Conservation (phyloP, 768 basidiomycete genomes). For the Mycena sanguinolenta region DNA sequence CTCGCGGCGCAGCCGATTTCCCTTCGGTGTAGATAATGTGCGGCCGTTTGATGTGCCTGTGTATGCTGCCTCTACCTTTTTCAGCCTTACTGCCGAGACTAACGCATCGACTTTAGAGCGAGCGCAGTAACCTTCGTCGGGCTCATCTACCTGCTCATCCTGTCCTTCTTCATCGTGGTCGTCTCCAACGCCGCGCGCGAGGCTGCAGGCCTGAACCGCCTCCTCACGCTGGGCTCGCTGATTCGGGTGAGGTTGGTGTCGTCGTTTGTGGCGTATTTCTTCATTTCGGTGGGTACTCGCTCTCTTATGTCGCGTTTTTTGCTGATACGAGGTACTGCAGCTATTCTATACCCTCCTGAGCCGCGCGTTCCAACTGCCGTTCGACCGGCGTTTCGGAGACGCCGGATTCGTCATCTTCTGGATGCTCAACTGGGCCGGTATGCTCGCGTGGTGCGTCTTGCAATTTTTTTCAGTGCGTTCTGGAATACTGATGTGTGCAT, state of each 20-base stretch:
- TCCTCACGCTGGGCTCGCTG: constrained; percentile 53
- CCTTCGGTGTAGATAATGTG: constrained; percentile 55
- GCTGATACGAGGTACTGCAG: constrained; percentile 44
- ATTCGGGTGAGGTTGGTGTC: constrained; percentile 56
- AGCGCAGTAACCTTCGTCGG: constrained; percentile 70
- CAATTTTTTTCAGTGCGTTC: neutral
- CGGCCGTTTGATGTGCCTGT: constrained; percentile 64
- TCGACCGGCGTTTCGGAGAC: constrained; percentile 62
- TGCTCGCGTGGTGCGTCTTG: constrained; percentile 52
- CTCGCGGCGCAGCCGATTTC: constrained; percentile 54
- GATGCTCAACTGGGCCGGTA: constrained; percentile 70
- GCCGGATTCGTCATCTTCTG: constrained; percentile 74
- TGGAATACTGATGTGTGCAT: neutral
- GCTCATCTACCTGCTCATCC: constrained; percentile 64
- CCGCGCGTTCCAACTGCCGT: constrained; percentile 71
- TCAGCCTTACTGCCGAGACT: neutral
- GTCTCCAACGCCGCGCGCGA: constrained; percentile 44
- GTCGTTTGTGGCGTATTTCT: constrained; percentile 57
- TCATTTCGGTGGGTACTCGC: constrained; percentile 49
- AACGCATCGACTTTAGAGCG: constrained; percentile 42
- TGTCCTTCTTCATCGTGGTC: constrained; percentile 51
- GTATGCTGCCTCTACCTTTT: constrained; percentile 12
- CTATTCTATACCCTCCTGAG: constrained; percentile 71
- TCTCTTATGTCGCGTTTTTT: neutral
- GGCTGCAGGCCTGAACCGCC: constrained; percentile 54